Conservation (phyloP, 345 rosid genomes). For the Kernera saxatilis region DNA sequence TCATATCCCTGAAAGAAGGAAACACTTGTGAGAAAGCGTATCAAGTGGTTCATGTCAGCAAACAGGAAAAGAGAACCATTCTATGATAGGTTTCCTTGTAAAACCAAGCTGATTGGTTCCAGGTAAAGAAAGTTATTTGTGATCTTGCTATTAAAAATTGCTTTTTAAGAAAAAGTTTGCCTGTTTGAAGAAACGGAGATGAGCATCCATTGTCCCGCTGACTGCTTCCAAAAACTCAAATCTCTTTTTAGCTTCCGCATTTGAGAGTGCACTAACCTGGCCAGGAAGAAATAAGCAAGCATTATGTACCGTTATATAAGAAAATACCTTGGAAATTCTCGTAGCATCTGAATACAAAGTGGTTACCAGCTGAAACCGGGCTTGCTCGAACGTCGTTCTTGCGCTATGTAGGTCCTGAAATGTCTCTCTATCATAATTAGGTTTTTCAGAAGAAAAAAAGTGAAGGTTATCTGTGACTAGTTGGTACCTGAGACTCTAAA, state of each 20-base stretch:
- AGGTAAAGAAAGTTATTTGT: not conserved
- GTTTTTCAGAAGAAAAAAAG: slow-evolving; percentile 3
- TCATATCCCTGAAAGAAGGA: slow-evolving; percentile 60
- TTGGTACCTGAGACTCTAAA: not conserved
- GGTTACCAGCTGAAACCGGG: slow-evolving; percentile 65
- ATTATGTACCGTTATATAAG: not conserved
- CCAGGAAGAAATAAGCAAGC: slow-evolving; percentile 10
- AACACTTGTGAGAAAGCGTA: not conserved
- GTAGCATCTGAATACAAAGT: not conserved
- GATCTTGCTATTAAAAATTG: not conserved
- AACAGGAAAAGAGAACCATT: not conserved
- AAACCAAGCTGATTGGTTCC: not conserved
- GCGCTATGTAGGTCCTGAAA: slow-evolving; percentile 66
- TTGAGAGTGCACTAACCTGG: slow-evolving; percentile 63
- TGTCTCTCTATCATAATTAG: slow-evolving; percentile 48
- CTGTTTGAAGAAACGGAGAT: slow-evolving; percentile 69
- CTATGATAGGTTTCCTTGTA: not conserved
- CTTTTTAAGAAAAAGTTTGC: slow-evolving; percentile 23
- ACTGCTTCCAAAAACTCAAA: slow-evolving; percentile 70
- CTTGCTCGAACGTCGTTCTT: slow-evolving; percentile 62
- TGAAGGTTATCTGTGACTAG: slow-evolving; percentile 26
- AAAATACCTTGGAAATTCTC: not conserved
- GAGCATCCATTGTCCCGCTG: slow-evolving; percentile 70
- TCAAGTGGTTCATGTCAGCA: not conserved
- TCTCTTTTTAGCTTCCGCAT: slow-evolving; percentile 63